phyloP scores from a whole-genome alignment of 2,329 filamentous ascomycete species.

The Neonectria faginata region DNA sequence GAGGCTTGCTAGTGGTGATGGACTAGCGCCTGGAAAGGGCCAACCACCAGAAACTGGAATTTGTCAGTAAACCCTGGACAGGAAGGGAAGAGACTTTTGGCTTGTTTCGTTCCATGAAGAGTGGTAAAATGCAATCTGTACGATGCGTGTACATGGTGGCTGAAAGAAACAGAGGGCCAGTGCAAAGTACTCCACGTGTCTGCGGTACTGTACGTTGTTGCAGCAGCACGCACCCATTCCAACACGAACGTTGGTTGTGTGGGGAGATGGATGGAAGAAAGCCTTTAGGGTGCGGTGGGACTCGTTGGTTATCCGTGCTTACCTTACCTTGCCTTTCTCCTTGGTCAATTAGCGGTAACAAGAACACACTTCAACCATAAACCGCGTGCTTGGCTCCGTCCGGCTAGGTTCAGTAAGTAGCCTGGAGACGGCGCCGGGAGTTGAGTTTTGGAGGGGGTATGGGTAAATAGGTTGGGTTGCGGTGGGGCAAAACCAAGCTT shows the following conservation, averaged over 20 bases:
- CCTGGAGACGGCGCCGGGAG: slow-evolving; percentile 8
- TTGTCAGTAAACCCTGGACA: background rate
- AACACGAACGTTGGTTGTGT: background rate
- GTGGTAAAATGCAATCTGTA: background rate
- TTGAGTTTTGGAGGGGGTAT: background rate
- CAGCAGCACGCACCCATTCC: background rate
- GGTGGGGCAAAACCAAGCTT: no score
- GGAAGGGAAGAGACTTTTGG: no score
- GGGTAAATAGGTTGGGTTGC: background rate
- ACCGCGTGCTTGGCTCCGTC: background rate
- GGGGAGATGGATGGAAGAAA: background rate
- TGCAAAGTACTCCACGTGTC: background rate
- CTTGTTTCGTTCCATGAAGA: background rate
- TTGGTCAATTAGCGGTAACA: background rate
- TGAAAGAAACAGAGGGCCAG: background rate
- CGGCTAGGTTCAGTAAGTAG: background rate
- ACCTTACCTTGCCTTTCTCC: no score
- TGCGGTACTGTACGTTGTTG: background rate
- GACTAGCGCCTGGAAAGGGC: background rate
- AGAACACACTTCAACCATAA: background rate
- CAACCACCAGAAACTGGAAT: background rate
- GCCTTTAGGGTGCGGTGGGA: background rate
- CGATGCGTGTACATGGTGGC: background rate
- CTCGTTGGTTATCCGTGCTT: background rate
- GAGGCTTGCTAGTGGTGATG: slow-evolving; percentile 6